Base-by-base conservation (phyloP, 1,284 basidiomycete genomes). In the Neonothopanus nambi region DNA sequence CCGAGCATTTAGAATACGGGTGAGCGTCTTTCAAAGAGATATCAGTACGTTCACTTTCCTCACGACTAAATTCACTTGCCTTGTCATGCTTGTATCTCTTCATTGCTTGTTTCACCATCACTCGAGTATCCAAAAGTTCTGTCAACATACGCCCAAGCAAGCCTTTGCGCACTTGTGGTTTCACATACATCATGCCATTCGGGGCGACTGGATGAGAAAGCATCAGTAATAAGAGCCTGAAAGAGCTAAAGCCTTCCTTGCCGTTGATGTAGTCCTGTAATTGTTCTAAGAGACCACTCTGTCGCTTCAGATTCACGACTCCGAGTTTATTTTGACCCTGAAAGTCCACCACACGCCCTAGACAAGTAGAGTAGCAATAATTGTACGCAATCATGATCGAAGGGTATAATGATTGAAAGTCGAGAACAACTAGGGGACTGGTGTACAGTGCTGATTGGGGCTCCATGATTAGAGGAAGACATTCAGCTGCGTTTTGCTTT, bases 311-410 rank as follows among this genome's bases (percentile, higher is more conserved):
- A 56, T 93, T 84, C 1, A 84, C 82, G 66, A 90, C 84, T 0
- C 96, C 96, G 56, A 98, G 84, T 70, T 97, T 97, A 70, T 90
- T 88, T 15, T 82, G 82, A 5, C 90, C 93, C 65, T 94, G 89
- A 71, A 96, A 98, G 33, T 87, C 79, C 17, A 80, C 78, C 23
- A 93, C 79, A 5, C 95, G 83, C 3, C 96, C 96, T n/a, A 99
- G 77, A 69, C 95, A 98, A 3, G 96, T 98, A 36, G 95, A 95
- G 68, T 93, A 98, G 66, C 94, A 97, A 67, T 95, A 94, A 68
- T 98, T 98, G 74, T 98, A 96, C 13, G 95, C 95, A 61, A 99
- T 97, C 95, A 98, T 98, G 62, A 98, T 80, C 0, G 93, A 95
- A 0, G 97, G 96, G 66, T 99, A 98, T 26, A 99, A 79, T 2